Conservation (phyloP, 768 basidiomycete genomes). For the Cubamyces sp. region DNA sequence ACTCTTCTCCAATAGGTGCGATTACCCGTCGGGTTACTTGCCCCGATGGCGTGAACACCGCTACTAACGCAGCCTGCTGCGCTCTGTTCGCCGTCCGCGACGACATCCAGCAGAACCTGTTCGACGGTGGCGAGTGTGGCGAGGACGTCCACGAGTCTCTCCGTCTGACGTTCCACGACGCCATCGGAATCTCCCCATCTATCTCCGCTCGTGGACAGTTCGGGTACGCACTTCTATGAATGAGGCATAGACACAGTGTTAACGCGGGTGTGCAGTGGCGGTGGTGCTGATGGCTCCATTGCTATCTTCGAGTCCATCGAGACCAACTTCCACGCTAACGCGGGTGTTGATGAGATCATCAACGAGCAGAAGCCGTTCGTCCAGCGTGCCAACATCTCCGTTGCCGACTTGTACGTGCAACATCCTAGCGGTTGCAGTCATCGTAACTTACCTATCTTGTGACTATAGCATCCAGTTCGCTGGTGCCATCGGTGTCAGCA, state of each 20-base stretch:
- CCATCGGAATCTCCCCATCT: slow-evolving; percentile 30
- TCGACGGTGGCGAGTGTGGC: slow-evolving; percentile 40
- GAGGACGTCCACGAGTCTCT: slow-evolving; percentile 39
- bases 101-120: slow-evolving; percentile 38
- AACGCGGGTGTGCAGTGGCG: slow-evolving; percentile 24
- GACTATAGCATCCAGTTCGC: slow-evolving; percentile 29
- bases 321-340: slow-evolving; percentile 46
- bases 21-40: slow-evolving; percentile 29
- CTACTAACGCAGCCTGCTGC: slow-evolving; percentile 25
- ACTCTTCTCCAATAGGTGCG: slow-evolving; percentile 11
- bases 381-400: slow-evolving; percentile 26
- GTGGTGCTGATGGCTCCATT: slow-evolving; percentile 50
- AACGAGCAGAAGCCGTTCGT: slow-evolving; percentile 30
- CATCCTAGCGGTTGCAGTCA: background rate
- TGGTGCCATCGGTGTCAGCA: slow-evolving; percentile 24
- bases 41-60: slow-evolving; percentile 23
- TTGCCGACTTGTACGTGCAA: slow-evolving; percentile 33
- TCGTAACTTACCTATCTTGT: slow-evolving; percentile 8
- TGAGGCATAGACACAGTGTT: background rate
- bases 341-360: slow-evolving; percentile 32
- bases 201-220: slow-evolving; percentile 18
- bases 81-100: slow-evolving; percentile 22
- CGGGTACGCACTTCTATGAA: slow-evolving; percentile 1
- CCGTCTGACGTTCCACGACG: slow-evolving; percentile 36
- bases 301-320: slow-evolving; percentile 48